Base-by-base conservation (phyloP, 805 yeast genomes). In the Zygotorulaspora florentina region DNA sequence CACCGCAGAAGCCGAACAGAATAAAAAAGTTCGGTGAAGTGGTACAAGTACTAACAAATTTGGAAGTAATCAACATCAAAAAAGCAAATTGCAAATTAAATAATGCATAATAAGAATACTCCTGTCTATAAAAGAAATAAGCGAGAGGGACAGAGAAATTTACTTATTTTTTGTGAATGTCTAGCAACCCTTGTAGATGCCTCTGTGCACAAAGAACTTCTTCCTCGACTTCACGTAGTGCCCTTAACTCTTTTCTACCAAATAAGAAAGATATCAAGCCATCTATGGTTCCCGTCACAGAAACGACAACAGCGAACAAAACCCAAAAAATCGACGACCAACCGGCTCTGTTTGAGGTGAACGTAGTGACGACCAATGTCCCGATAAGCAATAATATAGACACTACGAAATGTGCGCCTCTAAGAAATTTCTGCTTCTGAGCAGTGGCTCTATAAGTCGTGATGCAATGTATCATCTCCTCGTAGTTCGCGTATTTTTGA, bases 201-300 rank as follows among this genome's bases (percentile, higher is more conserved):
- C 41, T 44, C 26, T 48, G 51, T 18, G 61, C 59, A 52, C 72
- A 75, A 1, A 46, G n/a, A 1, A 89, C 85, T 61, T 91, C 95
- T 53, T 73, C 64, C 47, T 76, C 75, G 4, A 88, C 88, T 66
- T 91, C 98, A 18, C 67, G 68, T 39, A 93, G 65, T 0, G 90
- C 91, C 39, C 98, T 71, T 42, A 70, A 62, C 61, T 93, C 99
- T n/a, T 79, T 74, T 28, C 88, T 72, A 0, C 95, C 95, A 60
- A 90, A 91, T 26, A 88, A 59, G 46, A 73, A 76, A 34, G 91
- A 90, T 37, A 93, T 85, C 45, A 87, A 58, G 0, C 96, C 96
- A 59, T 88, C 82, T 1, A 85, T 62, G 0, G 77, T 67, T 0
- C 96, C 97, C 0, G 90, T 74, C 2, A 80, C 72, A 0, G 81